Conservation (phyloP, 208 protist species). For the Crithidia expoeki region DNA sequence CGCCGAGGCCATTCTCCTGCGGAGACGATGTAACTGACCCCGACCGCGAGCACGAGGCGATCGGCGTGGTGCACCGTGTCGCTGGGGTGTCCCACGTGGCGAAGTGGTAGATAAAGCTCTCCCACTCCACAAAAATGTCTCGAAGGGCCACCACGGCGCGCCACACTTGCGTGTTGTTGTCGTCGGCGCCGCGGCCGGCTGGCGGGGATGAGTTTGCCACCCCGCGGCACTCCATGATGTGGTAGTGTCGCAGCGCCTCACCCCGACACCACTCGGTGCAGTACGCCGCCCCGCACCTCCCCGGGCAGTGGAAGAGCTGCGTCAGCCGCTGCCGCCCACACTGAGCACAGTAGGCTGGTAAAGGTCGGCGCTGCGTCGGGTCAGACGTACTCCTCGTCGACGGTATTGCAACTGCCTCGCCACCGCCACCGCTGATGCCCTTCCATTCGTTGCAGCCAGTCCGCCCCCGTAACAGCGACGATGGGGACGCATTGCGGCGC, state of each 20-base stretch:
- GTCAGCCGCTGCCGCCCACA: conserved; percentile 21
- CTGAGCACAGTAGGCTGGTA: conserved; percentile 10
- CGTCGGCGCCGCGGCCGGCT: not conserved
- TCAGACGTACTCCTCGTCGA: not conserved
- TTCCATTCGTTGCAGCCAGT: too few species aligned
- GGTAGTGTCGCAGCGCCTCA: conserved; percentile 42
- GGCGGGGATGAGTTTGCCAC: not conserved
- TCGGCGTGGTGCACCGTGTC: conserved; percentile 12
- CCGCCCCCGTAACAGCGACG: not conserved
- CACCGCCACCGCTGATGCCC: conserved; percentile 8
- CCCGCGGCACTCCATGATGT: conserved; percentile 44
- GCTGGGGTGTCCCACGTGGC: conserved; percentile 18
- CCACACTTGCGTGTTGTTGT: conserved; percentile 14
- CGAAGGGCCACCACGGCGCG: conserved; percentile 22
- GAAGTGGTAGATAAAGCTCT: conserved; percentile 21
- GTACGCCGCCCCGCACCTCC: conserved; percentile 42
- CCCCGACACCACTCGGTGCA: conserved; percentile 45
- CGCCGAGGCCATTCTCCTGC: not conserved
- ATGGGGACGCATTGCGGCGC: not conserved
- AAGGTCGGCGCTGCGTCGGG: not conserved
- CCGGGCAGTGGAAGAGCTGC: conserved; percentile 18
- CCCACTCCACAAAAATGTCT: conserved; percentile 24
- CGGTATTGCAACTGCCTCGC: not conserved
- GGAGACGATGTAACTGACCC: not conserved
- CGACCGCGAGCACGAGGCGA: conserved; percentile 14